phyloP scores from a whole-genome alignment of 768 basidiomycete genomes.

The Phaeolepiota aurea region DNA sequence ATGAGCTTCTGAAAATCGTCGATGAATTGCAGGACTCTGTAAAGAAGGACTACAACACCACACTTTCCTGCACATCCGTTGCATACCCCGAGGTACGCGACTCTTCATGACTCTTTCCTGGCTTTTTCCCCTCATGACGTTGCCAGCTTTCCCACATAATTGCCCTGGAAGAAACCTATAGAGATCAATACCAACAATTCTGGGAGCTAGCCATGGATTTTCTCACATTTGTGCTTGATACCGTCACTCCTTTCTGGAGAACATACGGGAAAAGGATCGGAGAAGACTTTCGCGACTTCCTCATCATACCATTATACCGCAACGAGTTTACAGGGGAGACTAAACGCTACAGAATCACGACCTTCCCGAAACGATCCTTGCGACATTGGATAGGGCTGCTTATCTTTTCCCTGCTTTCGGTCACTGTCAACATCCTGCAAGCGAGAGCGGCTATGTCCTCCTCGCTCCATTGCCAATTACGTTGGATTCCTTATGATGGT shows the following conservation, averaged over 20 bases:
- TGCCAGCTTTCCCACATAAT: conserved; percentile 60
- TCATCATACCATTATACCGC: conserved; percentile 75
- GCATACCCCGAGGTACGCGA: conserved; percentile 66
- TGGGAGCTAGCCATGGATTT: conserved; percentile 80
- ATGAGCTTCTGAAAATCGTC: conserved; percentile 39
- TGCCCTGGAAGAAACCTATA: conserved; percentile 70
- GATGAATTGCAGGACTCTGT: conserved; percentile 45
- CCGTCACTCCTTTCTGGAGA: conserved; percentile 74
- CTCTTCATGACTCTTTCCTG: not conserved
- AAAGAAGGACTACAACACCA: conserved; percentile 58
- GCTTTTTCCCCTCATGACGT: conserved; percentile 2
- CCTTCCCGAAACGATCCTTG: conserved; percentile 52
- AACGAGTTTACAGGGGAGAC: conserved; percentile 79
- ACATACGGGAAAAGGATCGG: conserved; percentile 78
- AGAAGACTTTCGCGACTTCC: conserved; percentile 71
- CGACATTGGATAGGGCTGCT: conserved; percentile 62
- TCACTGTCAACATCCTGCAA: conserved; percentile 48
- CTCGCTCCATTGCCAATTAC: conserved; percentile 42
- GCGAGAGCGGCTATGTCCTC: conserved; percentile 49
- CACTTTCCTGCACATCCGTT: conserved; percentile 60
- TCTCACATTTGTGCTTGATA: conserved; percentile 66
- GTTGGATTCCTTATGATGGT: conserved; percentile 50
- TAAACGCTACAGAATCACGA: conserved; percentile 53
- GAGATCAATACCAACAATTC: conserved; percentile 70
- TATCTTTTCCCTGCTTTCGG: conserved; percentile 38